phyloP scores from a whole-genome alignment of 257 asterid genomes.

The Gynochthodes officinalis region DNA sequence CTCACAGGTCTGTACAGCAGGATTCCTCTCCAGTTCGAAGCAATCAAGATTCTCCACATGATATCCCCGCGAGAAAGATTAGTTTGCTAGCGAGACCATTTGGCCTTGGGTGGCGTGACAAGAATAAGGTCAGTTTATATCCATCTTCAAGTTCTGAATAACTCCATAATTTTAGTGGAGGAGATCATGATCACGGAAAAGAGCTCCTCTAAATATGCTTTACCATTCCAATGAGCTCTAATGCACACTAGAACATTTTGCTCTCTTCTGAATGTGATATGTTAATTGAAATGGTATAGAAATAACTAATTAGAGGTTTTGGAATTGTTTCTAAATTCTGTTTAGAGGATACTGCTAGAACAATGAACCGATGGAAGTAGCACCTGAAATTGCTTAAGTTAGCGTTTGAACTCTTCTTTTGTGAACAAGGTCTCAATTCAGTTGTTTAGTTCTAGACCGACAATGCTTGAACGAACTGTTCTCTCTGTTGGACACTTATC shows the following conservation, averaged over 20 bases:
- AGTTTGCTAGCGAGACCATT: slow-evolving; percentile 82
- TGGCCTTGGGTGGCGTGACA: slow-evolving; percentile 88
- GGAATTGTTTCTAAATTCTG: background rate
- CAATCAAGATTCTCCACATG: slow-evolving; percentile 61
- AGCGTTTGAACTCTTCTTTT: background rate
- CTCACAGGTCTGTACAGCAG: slow-evolving; percentile 61
- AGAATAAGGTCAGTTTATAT: slow-evolving; percentile 63
- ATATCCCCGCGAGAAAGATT: slow-evolving; percentile 60
- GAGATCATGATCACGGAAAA: background rate
- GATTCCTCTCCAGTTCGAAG: slow-evolving; percentile 31
- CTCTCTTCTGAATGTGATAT: background rate
- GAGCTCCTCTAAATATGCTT: background rate
- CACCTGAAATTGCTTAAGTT: background rate
- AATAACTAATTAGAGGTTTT: background rate
- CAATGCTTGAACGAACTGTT: background rate
- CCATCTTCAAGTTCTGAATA: background rate
- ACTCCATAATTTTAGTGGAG: background rate
- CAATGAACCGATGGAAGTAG: background rate
- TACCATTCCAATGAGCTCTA: background rate
- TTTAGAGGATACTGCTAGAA: background rate
- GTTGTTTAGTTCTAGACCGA: background rate
- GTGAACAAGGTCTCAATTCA: too few relatives aligned
- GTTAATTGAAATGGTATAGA: background rate
- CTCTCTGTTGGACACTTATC: background rate
- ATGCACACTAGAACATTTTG: background rate